Conservation (phyloP, 148 eudicot species). For the Hydrangea macrophylla region DNA sequence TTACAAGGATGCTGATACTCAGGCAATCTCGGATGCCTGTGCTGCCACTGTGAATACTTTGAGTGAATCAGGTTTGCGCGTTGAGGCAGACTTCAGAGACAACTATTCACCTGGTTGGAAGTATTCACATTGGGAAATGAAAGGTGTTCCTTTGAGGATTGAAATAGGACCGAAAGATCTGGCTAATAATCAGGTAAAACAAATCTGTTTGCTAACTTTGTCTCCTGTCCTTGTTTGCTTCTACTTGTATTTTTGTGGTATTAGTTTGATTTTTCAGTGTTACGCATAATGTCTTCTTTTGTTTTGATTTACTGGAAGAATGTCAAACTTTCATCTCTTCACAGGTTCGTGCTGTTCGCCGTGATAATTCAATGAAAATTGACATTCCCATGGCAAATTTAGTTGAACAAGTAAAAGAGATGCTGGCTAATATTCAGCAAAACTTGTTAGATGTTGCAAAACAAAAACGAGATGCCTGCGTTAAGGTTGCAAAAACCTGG, state of each 20-base stretch:
- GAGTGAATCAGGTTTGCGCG: constrained; percentile 69
- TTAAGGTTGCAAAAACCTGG: constrained; percentile 73
- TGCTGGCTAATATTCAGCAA: constrained; percentile 66
- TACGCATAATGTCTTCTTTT: neutral
- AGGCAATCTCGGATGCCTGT: constrained; percentile 76
- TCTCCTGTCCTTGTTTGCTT: neutral
- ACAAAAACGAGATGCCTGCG: constrained; percentile 77
- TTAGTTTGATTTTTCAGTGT: neutral
- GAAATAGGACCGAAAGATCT: constrained; percentile 98
- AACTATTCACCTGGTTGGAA: constrained; percentile 99
- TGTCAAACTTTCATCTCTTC: neutral
- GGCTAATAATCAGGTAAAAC: constrained; percentile 74
- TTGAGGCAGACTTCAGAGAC: constrained; percentile 78
- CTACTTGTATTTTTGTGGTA: constrained; percentile 1
- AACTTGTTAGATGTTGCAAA: constrained; percentile 68
- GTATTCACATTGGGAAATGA: constrained; percentile 97
- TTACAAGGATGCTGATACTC: constrained; percentile 82
- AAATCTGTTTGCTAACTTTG: constrained; percentile 3
- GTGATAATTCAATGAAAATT: constrained; percentile 68
- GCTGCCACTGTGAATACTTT: constrained; percentile 51
- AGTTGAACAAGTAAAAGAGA: constrained; percentile 49
- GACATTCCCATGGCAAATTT: constrained; percentile 72
- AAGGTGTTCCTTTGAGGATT: constrained; percentile 94
- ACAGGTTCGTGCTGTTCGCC: constrained; percentile 86
- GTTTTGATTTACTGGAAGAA: neutral